Evolutionary conservation across 2,329 filamentous ascomycete species (phyloP).

Genomic region (Aspergillus quadrilineatus): DNA sequence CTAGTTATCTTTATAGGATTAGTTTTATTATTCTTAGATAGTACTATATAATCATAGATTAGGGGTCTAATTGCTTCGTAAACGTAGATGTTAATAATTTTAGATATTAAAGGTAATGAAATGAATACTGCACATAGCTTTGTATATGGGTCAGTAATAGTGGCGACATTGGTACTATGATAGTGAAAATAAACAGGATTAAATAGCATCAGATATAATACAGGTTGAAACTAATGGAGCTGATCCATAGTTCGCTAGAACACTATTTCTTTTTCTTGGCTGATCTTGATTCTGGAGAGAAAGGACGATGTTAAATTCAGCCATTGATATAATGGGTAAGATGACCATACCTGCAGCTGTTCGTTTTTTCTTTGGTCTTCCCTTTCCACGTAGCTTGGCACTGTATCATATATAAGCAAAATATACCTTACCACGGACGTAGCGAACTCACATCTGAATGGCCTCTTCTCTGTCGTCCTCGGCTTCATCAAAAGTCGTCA

Average conservation of each 20-base stretch:
- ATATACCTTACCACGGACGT: not conserved
- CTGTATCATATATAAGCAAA: slow-evolving; percentile 41
- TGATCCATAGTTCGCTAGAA: not conserved
- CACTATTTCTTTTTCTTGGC: slow-evolving; percentile 31
- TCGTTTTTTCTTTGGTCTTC: slow-evolving; percentile 84
- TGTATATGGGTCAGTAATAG: no score
- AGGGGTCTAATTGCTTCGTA: no score
- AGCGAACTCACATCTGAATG: slow-evolving; percentile 55
- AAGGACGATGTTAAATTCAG: not conserved
- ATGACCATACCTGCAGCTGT: slow-evolving; percentile 45
- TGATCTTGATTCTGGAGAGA: slow-evolving; percentile 25
- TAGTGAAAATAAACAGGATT: no score
- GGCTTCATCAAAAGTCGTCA: slow-evolving; percentile 69
- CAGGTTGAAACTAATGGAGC: not conserved
- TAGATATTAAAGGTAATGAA: no score
- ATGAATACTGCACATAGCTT: no score
- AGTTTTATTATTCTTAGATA: not conserved
- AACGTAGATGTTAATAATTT: no score
- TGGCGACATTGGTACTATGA: no score
- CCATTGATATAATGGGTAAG: not conserved
- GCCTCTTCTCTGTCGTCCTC: slow-evolving; percentile 76
- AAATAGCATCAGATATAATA: not conserved
- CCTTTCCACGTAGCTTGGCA: slow-evolving; percentile 78
- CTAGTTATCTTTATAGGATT: not conserved
- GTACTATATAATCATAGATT: not conserved